Evolutionary conservation across 345 rosid species (phyloP), one percentile per base, ranked within the genome.

Genomic region (Syzygium aqueum): DNA sequence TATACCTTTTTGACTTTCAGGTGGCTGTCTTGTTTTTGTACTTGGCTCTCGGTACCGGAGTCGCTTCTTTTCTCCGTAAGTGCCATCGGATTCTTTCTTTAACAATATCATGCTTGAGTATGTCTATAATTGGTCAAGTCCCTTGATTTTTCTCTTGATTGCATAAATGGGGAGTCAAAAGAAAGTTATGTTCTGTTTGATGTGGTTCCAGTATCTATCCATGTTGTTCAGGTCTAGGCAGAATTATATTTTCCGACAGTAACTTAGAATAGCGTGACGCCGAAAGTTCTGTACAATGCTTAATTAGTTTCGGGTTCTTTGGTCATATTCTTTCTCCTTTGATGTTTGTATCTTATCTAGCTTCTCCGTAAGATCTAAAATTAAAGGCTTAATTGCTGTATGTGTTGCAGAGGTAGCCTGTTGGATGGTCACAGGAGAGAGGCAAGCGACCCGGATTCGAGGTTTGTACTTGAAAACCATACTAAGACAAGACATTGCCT

Each of bases 361-460:
- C 85, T 51, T 89, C 50, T 78, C 23, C 85, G 52, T 28, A 53
- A 13, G 65, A 10, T 53, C 13, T 40, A 23, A 37, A 8, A 43
- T 85, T 73, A 5, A 37, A 10, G 82, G 25, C 85, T 73, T 73
- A 37, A 73, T 73, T 11, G 82, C 49, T 37, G 27, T 43, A 37
- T 73, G 40, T n/a, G 5, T 67, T 91, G 84, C 92, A 97, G 99
- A 97, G 98, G 96, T 97, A 27, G 65, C 96, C 40, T 93, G 96
- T 86, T 96, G 98, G 99, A 97, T 95, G 94, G 96, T 95, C 54
- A 95, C 98, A 0, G 98, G 99, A 78, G 98, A 96, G 87, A 94
- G 98, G 59, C 99, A 97, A 87, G 93, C 98, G 2, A 88, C 96
- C 3, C 92, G 96, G 1, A 96, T 97, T 53, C 94, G 99, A 49